Evolutionary conservation across 1,139 yeast species (phyloP).

Genomic region (Taiozyma sp.): DNA sequence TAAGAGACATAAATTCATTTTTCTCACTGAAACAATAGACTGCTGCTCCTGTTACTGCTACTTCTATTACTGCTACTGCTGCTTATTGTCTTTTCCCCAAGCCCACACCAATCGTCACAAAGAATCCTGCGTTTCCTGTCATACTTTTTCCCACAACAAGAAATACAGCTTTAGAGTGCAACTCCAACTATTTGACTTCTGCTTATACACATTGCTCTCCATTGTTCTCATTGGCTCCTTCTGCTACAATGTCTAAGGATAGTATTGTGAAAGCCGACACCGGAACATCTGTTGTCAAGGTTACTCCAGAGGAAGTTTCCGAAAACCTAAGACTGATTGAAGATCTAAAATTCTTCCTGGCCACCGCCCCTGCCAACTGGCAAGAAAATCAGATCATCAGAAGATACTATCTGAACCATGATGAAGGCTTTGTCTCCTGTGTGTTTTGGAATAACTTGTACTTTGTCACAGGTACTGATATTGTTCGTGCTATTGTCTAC

Average conservation of each 20-base stretch:
- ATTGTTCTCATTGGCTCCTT: not conserved
- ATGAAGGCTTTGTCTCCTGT: slow-evolving; percentile 89
- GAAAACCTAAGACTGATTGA: slow-evolving; percentile 64
- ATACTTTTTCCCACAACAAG: not conserved
- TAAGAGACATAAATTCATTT: not conserved
- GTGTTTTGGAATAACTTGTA: slow-evolving; percentile 90
- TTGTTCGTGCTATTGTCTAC: slow-evolving; percentile 86
- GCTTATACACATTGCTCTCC: not conserved
- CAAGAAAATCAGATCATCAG: slow-evolving; percentile 84
- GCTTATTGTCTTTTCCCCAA: not conserved
- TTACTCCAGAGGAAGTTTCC: slow-evolving; percentile 24
- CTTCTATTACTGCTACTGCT: not conserved
- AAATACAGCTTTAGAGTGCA: not conserved
- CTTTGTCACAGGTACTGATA: slow-evolving; percentile 94
- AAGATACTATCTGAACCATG: slow-evolving; percentile 79
- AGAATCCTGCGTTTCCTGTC: not conserved
- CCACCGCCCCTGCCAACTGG: slow-evolving; percentile 96
- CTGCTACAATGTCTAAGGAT: not conserved
- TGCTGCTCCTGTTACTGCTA: not conserved
- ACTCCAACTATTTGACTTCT: not conserved
- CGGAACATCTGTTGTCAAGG: not conserved
- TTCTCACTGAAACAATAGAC: not conserved
- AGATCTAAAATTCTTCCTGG: slow-evolving; percentile 77
- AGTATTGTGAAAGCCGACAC: not conserved
- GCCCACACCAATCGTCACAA: not conserved